Base-by-base conservation (phyloP, 2,329 filamentous ascomycete species). In the Aspergillus jensenii region DNA sequence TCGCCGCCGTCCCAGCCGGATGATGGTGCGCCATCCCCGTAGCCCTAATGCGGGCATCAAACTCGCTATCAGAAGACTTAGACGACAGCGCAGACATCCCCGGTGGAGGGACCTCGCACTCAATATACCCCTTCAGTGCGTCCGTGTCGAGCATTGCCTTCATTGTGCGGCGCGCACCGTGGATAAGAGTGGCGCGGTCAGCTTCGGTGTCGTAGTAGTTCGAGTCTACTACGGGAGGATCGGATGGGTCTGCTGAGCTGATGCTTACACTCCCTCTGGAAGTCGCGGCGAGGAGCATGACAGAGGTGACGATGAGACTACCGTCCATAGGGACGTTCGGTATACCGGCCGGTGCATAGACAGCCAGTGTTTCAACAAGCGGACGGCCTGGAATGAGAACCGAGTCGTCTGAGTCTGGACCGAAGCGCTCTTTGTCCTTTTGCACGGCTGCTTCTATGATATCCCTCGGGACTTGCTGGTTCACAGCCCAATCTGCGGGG, bases 181-280 rank as follows among this genome's bases (percentile, higher is more conserved):
- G 44, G 15, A 44, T 44, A 12, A 58, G 31, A 0, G 35, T 31
- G 2, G 35, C 50, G 17, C 40, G 51, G 19, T 58, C 56, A 4
- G 19, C 27, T 14, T 58, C 50, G 2, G 56, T 55, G 39, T 54
- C 51, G 47, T 35, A 58, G 39, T 58, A 58, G 21, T 58, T 54
- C 1, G 56, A 49, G 23, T 58, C 27, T 2, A 58, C 19, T 6
- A 55, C 0, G 1, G 56, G 56, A 1, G 49, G 49, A 12, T 52
- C 49, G 1, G 35, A 21, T 7, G 55, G 56, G 3, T 25, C 19
- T 6, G 35, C 7, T 7, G 49, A 47, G 9, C 15, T 46, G 9
- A 59, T 44, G 19, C 45, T 65, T 33, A 61, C 60, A 27, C 23
- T 45, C 2, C 52, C 55, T 33, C 52, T 31, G 6, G 61, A 60